Conservation (phyloP, 208 protist species). For the Acanthamoeba culbertsoni region DNA sequence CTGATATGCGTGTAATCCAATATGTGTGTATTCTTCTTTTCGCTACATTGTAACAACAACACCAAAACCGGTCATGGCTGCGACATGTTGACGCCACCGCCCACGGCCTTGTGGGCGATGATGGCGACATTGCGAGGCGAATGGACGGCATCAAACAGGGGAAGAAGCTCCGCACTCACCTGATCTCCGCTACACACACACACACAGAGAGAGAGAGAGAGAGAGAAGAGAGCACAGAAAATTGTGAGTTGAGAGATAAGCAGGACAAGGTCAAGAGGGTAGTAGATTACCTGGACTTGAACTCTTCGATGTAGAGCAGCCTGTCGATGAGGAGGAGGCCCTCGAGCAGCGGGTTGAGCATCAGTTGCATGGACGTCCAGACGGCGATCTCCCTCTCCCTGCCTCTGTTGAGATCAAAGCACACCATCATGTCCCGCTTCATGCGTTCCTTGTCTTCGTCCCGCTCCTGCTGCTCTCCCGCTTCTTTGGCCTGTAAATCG, state of each 20-base stretch:
- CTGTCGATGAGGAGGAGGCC: constrained; percentile 7
- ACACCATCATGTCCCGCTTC: not conserved
- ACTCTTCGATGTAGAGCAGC: constrained; percentile 21
- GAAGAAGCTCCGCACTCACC: not conserved
- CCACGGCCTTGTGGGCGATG: not conserved
- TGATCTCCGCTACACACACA: not conserved
- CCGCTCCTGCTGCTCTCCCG: not conserved
- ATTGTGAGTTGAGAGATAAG: too few relatives aligned
- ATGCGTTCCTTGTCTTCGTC: not conserved
- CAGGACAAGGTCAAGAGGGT: too few relatives aligned
- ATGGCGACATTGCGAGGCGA: not conserved
- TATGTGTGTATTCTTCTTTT: too few relatives aligned
- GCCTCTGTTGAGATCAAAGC: not conserved
- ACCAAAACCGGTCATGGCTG: too few relatives aligned
- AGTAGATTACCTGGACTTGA: not conserved
- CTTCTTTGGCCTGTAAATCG: not conserved
- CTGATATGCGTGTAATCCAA: too few relatives aligned
- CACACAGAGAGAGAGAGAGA: not conserved
- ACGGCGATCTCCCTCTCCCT: not conserved
- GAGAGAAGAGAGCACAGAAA: too few relatives aligned
- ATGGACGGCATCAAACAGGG: not conserved
- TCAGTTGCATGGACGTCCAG: constrained; percentile 1
- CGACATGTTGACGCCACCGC: too few relatives aligned
- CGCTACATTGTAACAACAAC: too few relatives aligned
- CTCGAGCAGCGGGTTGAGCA: constrained; percentile 15